Conservation (phyloP, 2,329 filamentous ascomycete species). For the Fusarium duplospermum region DNA sequence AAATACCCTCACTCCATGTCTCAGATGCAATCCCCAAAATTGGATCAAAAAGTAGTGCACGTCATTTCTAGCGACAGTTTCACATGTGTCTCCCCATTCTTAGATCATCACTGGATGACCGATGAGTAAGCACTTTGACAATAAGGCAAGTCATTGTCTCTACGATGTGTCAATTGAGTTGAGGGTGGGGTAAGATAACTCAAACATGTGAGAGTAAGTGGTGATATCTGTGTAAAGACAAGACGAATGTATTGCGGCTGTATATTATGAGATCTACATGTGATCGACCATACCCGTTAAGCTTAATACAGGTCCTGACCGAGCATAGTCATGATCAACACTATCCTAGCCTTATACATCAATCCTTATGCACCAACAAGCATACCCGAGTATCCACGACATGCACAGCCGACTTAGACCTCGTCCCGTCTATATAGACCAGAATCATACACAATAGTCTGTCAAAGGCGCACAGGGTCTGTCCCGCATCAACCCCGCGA, state of each 20-base stretch:
- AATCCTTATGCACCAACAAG: neutral
- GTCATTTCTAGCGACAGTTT: neutral
- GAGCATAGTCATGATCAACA: neutral
- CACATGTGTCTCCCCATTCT: neutral
- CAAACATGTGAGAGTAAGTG: neutral
- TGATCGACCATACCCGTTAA: neutral
- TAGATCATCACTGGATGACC: neutral
- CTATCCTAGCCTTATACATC: neutral
- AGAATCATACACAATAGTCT: neutral
- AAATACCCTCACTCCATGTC: neutral
- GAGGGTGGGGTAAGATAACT: neutral
- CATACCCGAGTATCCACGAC: neutral
- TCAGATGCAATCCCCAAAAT: neutral
- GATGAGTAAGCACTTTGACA: neutral
- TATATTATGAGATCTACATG: neutral
- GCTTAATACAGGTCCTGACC: neutral
- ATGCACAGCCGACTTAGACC: neutral
- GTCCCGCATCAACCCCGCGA: neutral
- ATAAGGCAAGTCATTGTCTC: neutral
- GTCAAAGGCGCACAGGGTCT: neutral
- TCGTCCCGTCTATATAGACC: neutral
- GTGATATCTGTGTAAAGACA: neutral
- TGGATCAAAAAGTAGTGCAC: neutral
- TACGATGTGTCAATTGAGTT: neutral
- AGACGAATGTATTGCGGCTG: neutral